Evolutionary conservation across 2,329 filamentous ascomycete genomes (phyloP).

Genomic region (Colletotrichum musicola): DNA sequence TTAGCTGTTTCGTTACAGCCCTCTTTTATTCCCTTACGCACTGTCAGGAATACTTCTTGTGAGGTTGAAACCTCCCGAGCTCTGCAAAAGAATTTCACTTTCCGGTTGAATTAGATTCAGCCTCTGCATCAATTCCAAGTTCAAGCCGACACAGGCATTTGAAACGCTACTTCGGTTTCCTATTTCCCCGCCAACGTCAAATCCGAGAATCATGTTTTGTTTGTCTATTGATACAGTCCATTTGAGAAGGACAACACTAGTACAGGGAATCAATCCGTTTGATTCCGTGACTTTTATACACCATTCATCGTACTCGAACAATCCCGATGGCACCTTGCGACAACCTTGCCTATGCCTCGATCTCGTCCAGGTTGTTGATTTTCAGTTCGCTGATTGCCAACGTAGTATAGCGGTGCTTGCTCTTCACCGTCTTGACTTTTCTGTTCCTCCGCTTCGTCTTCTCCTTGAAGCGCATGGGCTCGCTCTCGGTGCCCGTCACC

Average conservation of each 20-base stretch:
- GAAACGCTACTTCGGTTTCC: too few relatives aligned
- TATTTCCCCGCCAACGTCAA: neutral
- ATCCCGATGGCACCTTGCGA: neutral
- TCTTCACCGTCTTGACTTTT: slow-evolving; percentile 80
- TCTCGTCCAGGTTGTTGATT: slow-evolving; percentile 63
- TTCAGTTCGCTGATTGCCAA: slow-evolving; percentile 86
- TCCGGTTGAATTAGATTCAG: neutral
- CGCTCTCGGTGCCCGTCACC: slow-evolving; percentile 86
- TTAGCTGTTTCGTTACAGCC: slow-evolving; percentile 20
- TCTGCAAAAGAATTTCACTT: slow-evolving; percentile 4
- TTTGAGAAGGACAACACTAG: slow-evolving; percentile 7
- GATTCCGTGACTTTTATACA: slow-evolving; percentile 21
- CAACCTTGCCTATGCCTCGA: slow-evolving; percentile 44
- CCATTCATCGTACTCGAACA: slow-evolving; percentile 31
- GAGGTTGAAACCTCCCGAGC: slow-evolving; percentile 6
- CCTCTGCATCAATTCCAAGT: slow-evolving; percentile 18
- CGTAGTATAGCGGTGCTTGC: slow-evolving; percentile 92
- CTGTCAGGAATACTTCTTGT: slow-evolving; percentile 28
- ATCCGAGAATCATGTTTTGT: slow-evolving; percentile 19
- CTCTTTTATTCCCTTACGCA: slow-evolving; percentile 15
- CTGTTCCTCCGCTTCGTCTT: slow-evolving; percentile 86
- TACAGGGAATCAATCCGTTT: slow-evolving; percentile 12
- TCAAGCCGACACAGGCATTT: neutral
- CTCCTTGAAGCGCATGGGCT: slow-evolving; percentile 81
- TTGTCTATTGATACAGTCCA: slow-evolving; percentile 37